Evolutionary conservation across 768 basidiomycete genomes (phyloP), one percentile per base, ranked within the genome.

Genomic region (Daedaleopsis sinensis): DNA sequence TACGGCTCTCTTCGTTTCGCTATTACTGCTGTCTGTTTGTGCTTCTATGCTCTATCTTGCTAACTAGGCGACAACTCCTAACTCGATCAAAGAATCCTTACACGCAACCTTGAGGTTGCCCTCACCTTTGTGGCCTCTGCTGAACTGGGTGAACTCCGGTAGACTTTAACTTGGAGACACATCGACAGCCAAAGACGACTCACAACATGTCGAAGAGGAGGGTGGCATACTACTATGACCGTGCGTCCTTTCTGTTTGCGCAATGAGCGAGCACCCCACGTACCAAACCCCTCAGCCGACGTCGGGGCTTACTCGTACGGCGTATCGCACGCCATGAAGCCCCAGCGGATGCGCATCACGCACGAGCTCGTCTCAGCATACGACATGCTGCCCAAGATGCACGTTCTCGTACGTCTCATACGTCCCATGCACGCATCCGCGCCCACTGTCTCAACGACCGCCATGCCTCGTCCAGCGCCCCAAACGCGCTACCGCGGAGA

Each of bases 281-380:
- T 12, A 12, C 19, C 18, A 13, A 10, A 51, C 5, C 60, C 27
- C 27, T 32, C 27, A 93, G 91, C 79, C 55, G 90, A 93, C 65
- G 83, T 91, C 35, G 87, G 87, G 23, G 77, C 84, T 36, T 88
- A 90, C 71, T 90, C 91, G 1, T 96, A 94, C 71, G 94, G 93
- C 39, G 78, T 90, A 54, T 90, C 90, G 3, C 96, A 97, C 67
- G 91, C 91, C 50, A 97, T 98, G 94, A 97, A 98, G 75, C 96
- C 96, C 0, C 94, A 96, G 71, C 82, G 96, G 39, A 96, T 98
- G 79, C 84, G 90, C 55, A 90, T 99, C 74, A 91, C 96, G 0
- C 95, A 99, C 72, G 91, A 96, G 66, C 78, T 99, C 55, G 87
- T 98, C 36, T 83, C 88, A 15, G 90, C 93, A 36, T 99, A 98